Conservation (phyloP, 108 stramenopile genomes). For the Nitzschia palea region DNA sequence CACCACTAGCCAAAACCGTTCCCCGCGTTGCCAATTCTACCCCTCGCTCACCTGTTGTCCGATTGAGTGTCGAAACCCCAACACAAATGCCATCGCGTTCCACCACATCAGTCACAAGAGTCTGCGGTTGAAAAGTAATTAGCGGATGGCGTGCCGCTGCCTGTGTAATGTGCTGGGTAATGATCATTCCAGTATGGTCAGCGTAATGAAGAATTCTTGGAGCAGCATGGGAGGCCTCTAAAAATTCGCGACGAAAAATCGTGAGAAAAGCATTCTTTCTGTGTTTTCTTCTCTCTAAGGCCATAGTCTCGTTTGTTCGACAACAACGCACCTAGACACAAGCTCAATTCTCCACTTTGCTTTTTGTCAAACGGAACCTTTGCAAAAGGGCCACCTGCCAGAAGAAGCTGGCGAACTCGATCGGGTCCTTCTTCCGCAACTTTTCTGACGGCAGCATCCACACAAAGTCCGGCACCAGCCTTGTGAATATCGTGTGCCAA, state of each 20-base stretch:
- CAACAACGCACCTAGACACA: slow-evolving; percentile 64
- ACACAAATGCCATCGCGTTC: slow-evolving; percentile 46
- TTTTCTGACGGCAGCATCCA: slow-evolving; percentile 82
- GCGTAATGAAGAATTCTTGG: slow-evolving; percentile 90
- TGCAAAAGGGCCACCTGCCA: slow-evolving; percentile 59
- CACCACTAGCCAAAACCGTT: slow-evolving; percentile 88
- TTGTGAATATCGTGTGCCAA: slow-evolving; percentile 83
- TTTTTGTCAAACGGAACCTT: slow-evolving; percentile 85
- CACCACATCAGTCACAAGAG: slow-evolving; percentile 88
- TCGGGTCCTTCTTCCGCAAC: slow-evolving; percentile 87
- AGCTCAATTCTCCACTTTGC: slow-evolving; percentile 33
- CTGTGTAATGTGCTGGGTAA: slow-evolving; percentile 82
- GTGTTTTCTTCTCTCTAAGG: too few species aligned
- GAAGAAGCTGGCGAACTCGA: slow-evolving; percentile 78
- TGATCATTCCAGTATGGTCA: slow-evolving; percentile 89
- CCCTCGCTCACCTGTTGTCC: slow-evolving; percentile 35
- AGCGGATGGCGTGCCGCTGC: slow-evolving; percentile 82
- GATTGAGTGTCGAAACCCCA: slow-evolving; percentile 47
- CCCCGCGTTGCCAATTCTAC: slow-evolving; percentile 63
- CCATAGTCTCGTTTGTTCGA: too few species aligned
- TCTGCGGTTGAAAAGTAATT: slow-evolving; percentile 74
- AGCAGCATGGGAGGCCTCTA: slow-evolving; percentile 89
- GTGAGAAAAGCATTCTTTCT: too few species aligned
- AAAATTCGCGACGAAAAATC: neutral
- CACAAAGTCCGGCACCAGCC: slow-evolving; percentile 86